phyloP scores from a whole-genome alignment of 2,329 filamentous ascomycete genomes.

The Diaporthe sp. region DNA sequence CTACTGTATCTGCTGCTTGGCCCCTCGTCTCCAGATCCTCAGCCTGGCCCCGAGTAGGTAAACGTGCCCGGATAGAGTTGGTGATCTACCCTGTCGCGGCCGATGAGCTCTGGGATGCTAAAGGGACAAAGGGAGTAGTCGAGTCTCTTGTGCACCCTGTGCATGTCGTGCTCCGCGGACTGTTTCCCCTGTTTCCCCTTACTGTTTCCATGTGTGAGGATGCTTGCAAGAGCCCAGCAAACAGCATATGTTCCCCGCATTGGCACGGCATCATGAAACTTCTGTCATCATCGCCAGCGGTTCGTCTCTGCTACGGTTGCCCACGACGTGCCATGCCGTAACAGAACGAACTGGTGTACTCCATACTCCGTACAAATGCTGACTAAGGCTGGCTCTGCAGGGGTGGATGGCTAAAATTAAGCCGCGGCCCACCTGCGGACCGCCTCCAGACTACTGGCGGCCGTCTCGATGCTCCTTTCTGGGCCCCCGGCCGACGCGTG shows the following conservation, averaged over 20 bases:
- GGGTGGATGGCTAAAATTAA: slow-evolving; percentile 19
- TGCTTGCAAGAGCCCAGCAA: not conserved
- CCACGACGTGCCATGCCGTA: not conserved
- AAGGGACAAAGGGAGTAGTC: not conserved
- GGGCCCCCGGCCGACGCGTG: slow-evolving; percentile 25
- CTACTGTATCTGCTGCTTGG: not conserved
- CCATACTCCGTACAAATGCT: not conserved
- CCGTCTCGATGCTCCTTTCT: slow-evolving; percentile 20
- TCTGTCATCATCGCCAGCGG: not conserved
- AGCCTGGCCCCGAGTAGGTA: not conserved
- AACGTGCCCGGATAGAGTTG: slow-evolving; percentile 13
- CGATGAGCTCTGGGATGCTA: not conserved
- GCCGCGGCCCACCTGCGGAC: slow-evolving; percentile 15
- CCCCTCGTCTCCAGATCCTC: not conserved
- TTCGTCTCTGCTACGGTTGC: not conserved
- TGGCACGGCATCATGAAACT: not conserved
- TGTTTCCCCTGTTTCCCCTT: slow-evolving; percentile 17
- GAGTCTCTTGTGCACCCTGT: not conserved
- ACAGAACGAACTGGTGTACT: not conserved
- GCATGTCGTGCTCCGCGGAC: not conserved
- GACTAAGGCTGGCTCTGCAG: not conserved
- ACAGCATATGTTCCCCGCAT: not conserved
- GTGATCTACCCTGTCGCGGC: slow-evolving; percentile 1
- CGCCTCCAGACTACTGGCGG: slow-evolving; percentile 13
- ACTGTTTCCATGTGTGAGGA: not conserved